Evolutionary conservation across 2,329 filamentous ascomycete species (phyloP).

Genomic region (Lasiodiplodia sp.): DNA sequence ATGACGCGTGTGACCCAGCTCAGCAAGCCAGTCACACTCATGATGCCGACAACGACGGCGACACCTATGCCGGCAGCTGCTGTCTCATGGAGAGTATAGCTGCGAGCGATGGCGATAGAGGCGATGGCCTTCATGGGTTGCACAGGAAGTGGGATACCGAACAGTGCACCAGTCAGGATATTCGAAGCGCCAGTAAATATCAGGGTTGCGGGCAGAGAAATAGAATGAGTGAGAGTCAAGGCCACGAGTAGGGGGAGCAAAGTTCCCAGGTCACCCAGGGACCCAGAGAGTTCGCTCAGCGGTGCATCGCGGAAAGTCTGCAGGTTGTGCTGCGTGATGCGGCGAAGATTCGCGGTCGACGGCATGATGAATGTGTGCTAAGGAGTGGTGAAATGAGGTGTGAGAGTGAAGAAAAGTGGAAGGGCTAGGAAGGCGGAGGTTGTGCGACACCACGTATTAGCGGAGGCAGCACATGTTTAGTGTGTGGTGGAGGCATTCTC

Average conservation of each 20-base stretch:
- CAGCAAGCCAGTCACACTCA: constrained; percentile 82
- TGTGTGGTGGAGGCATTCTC: constrained; percentile 14
- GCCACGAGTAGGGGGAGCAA: constrained; percentile 89
- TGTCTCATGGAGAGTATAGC: constrained; percentile 72
- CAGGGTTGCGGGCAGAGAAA: constrained; percentile 82
- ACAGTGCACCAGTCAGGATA: constrained; percentile 78
- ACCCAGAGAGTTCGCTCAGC: constrained; percentile 83
- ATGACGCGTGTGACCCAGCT: constrained; percentile 75
- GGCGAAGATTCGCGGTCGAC: constrained; percentile 36
- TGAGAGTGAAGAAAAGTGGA: background rate
- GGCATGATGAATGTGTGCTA: constrained; percentile 10
- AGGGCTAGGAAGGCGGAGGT: background rate
- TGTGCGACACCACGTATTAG: background rate
- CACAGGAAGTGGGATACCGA: constrained; percentile 89
- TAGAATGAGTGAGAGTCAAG: constrained; percentile 77
- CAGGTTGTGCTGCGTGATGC: constrained; percentile 58
- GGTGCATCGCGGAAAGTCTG: constrained; percentile 63
- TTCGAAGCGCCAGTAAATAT: constrained; percentile 91
- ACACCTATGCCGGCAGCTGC: constrained; percentile 87
- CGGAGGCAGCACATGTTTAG: background rate
- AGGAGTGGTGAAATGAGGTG: background rate
- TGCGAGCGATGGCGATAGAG: constrained; percentile 79
- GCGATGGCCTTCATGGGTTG: constrained; percentile 93
- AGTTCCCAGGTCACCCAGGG: constrained; percentile 87
- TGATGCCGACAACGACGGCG: constrained; percentile 72